phyloP scores from a whole-genome alignment of 306 rosid species.

The Cyclanthera cordifolia region DNA sequence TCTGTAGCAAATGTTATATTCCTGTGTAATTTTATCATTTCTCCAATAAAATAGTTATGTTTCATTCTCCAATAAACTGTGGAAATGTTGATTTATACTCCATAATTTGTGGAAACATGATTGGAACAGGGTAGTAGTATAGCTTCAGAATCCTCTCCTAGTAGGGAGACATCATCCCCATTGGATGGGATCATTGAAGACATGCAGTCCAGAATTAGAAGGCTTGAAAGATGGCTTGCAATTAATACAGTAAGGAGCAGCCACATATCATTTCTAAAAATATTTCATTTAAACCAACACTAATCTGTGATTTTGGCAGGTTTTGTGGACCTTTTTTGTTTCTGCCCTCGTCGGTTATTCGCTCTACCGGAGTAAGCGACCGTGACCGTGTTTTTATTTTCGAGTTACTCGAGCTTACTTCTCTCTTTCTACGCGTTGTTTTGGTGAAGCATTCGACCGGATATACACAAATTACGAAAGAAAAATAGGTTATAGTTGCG shows the following conservation, averaged over 20 bases:
- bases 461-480: not conserved
- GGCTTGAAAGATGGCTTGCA: conserved; percentile 90
- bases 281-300: not conserved
- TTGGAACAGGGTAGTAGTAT: conserved; percentile 57
- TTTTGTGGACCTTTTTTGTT: conserved; percentile 88
- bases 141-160: conserved; percentile 75
- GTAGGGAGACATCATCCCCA: conserved; percentile 56
- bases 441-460: not conserved
- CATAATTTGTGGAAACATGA: conserved; percentile 8
- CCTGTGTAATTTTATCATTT: not conserved
- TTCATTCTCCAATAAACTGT: not conserved
- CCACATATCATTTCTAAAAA: not conserved
- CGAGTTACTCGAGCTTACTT: not conserved
- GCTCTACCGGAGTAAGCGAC: conserved; percentile 75
- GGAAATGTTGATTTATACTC: not conserved
- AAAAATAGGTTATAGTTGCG: conserved; percentile 1
- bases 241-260: conserved; percentile 59
- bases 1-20: not conserved
- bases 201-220: conserved; percentile 86
- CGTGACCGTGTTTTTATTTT: conserved; percentile 18
- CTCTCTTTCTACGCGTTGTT: not conserved
- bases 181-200: conserved; percentile 68
- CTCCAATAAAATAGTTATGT: not conserved
- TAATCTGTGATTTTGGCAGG: conserved; percentile 33
- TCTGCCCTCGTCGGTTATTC: conserved; percentile 95